Base-by-base conservation (phyloP, 2,329 filamentous ascomycete species). In the Aspergillus fumigatus region DNA sequence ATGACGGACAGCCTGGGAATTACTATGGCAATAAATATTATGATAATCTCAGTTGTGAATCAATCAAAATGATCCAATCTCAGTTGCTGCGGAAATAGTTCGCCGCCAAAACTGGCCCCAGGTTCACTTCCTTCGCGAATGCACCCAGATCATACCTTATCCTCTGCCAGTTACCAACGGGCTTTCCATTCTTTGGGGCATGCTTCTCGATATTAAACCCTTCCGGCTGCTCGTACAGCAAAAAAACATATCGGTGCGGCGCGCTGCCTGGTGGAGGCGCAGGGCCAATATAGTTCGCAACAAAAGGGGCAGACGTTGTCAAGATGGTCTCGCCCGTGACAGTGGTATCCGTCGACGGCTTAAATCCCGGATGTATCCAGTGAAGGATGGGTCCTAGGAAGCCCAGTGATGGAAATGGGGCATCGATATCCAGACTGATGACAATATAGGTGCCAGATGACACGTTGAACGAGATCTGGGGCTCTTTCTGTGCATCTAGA, bases 221-320 rank as follows among this genome's bases (percentile, higher is more conserved):
- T 26, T 55, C 65, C 0, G 79, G 79, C 65, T 82, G 77, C 59
- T 80, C 75, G 57, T 77, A 82, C 23, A 82, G 62, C 56, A 80
- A 72, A 62, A 81, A 82, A 3, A 73, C 55, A 61, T 82, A 82
- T 0, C 80, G 77, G 65, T 82, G 80, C 9, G 80, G 77, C 7
- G 69, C 60, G 55, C 77, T 78, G 6, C 68, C 61, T 0, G 75
- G 75, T 11, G 80, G 80, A n/a, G 80, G 79, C 3, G 70, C 73
- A 2, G 80, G 79, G 0, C 72, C 75, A 50, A 79, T 73, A 60
- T 78, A 82, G 51, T 71, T 65, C 1, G 65, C 66, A 10, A 72
- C 54, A 38, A 67, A 70, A 7, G 66, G 68, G 1, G 56, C 57
- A 7, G 56, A 55, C 4, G 53, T 52, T 14, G 56, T 55, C 4